Base-by-base conservation (phyloP, 768 basidiomycete genomes). In the Cubamyces sp. region DNA sequence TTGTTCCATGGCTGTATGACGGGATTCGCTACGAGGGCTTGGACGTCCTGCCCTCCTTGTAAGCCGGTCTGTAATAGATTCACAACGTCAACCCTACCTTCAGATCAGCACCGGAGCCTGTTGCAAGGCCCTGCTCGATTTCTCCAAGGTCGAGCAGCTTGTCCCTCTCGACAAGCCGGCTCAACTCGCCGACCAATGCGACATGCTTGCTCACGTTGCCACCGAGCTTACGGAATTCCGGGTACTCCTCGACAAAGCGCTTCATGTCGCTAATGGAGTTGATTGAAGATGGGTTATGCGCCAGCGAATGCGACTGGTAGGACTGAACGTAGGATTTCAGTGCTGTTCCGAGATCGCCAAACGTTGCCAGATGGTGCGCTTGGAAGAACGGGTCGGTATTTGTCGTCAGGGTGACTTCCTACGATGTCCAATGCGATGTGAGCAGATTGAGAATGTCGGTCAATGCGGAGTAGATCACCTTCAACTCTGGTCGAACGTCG, bases 171-270 rank as follows among this genome's bases (percentile, higher is more conserved):
- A 98, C 94, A 48, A 98, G 76, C 62, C 96, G 81, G 70, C 94
- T 96, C 62, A 99, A 81, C 73, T 99, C 97, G 14, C 97, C 96
- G 0, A 99, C 97, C 23, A 99, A 77, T 7, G 96, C 93, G 21
- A 98, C 97, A 70, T 98, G 97, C 76, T 98, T 99, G 78, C 94
- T 96, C 30, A 99, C 97, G 73, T 99, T 99, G 9, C 96, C 96
- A 1, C 97, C 95, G 30, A 99, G 82, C 73, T 96, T 96, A 67
- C 90, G 83, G 71, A 98, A 98, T 74, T 99, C 97, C 1, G 97
- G 97, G 75, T 96, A 99, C 69, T 98, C 96, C 73, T 99, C 97
- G 2, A 99, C 92, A 68, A 96, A 96, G 9, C 83, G 87, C 74
- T 98, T 98, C 97, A 99, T 99, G 68, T 99, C 97, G 5, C 82